Conservation (phyloP, 441 rosid genomes). For the California macrophylla region DNA sequence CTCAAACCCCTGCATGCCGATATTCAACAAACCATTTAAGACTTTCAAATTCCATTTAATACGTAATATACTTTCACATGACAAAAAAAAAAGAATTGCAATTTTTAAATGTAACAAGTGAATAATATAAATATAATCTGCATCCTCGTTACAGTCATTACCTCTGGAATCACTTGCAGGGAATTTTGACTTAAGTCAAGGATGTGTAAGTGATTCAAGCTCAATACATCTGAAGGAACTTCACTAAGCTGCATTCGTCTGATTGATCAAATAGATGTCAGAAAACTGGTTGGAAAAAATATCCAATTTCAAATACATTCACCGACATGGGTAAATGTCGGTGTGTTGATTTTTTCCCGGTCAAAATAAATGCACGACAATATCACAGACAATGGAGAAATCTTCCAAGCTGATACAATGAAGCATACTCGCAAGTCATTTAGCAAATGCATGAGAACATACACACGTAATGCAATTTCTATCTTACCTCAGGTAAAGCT, state of each 20-base stretch:
- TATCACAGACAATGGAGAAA: constrained; percentile 2
- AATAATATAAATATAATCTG: neutral
- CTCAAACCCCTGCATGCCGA: constrained; percentile 50
- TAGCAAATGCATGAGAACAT: neutral
- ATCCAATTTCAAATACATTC: neutral
- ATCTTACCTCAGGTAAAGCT: constrained; percentile 64
- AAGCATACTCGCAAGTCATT: neutral
- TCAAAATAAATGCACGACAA: constrained; percentile 17
- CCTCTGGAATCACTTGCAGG: constrained; percentile 63
- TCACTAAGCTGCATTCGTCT: constrained; percentile 61
- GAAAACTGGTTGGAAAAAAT: neutral
- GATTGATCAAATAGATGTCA: neutral
- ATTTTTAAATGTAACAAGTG: neutral
- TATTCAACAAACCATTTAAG: constrained; percentile 8
- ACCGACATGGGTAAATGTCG: neutral
- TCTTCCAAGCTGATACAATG: neutral
- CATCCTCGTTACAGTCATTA: constrained; percentile 16
- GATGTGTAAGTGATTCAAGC: constrained; percentile 43
- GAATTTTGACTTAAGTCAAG: constrained; percentile 75
- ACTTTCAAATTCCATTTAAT: neutral
- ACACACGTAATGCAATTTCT: constrained; percentile 12
- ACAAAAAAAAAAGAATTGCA: neutral
- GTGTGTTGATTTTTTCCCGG: constrained; percentile 15
- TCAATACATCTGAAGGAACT: constrained; percentile 57
- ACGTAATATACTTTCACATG: neutral